A percentile compares a stretch with the other conserved stretches of the same genome.
These are phyloP conservation scores for Saturnispora ahearnii DNA, from an alignment of 805 yeast species.

Conservation along the genomic window DNA sequence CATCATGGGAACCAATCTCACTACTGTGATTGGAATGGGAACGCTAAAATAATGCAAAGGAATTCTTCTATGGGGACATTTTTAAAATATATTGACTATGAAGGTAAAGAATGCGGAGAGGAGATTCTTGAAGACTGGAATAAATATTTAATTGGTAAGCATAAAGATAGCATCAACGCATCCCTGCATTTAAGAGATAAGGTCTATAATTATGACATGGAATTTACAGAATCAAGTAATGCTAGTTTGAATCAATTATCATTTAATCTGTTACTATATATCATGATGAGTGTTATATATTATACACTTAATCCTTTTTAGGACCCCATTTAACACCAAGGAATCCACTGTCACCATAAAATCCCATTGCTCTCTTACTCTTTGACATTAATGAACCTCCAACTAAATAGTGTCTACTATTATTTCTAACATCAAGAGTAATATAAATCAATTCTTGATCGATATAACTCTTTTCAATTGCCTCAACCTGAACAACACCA, in stretches of 20 bases:
- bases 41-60: too few species aligned
- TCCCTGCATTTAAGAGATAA: slow-evolving; percentile 5
- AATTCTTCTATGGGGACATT: too few species aligned
- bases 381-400: slow-evolving; percentile 42
- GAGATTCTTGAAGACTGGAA: too few species aligned
- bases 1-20: too few species aligned
- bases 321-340: slow-evolving; percentile 83
- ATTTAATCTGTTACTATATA: not conserved
- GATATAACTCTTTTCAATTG: slow-evolving; percentile 57
- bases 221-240: not conserved
- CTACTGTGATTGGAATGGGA: too few species aligned
- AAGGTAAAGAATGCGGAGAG: too few species aligned
- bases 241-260: not conserved
- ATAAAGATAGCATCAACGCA: too few species aligned
- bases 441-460: slow-evolving; percentile 63
- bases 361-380: slow-evolving; percentile 15
- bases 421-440: slow-evolving; percentile 67
- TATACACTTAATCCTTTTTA: slow-evolving; percentile 35
- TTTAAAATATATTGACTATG: too few species aligned
- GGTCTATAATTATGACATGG: slow-evolving; percentile 14
- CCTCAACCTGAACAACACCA: slow-evolving; percentile 75
- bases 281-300: not conserved
- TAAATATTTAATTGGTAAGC: not conserved
- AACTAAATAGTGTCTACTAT: slow-evolving; percentile 57
- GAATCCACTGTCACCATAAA: slow-evolving; percentile 40